Base-by-base conservation (phyloP, 208 protist species). In the Leishmania lainsoni region DNA sequence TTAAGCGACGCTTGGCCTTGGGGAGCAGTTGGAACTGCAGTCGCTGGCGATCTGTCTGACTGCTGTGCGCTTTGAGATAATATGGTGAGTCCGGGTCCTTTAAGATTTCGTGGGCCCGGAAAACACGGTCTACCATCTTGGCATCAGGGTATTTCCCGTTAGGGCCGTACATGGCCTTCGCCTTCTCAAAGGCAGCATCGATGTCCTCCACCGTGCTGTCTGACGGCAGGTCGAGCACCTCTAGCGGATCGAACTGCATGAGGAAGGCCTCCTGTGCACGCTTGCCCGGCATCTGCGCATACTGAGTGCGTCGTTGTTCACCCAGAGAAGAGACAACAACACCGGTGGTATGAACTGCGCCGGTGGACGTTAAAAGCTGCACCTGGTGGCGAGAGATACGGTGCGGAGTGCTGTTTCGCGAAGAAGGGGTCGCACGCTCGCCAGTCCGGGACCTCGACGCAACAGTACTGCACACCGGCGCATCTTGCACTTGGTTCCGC, bases 1-100 rank as follows among this genome's bases (percentile, higher is more conserved):
- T 89, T 45, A 96, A 54, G 12, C 84, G 81, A 32, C 91, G 87
- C 78, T 97, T 88, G 45, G 76, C 80, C 74, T 91, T 92, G n/a
- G 93, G 92, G n/a, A 97, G 86, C 54, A 97, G 81, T 80, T 95
- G 88, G 72, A 97, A 95, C 87, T 95, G 91, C 75, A 97, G 85
- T 0, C 93, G 91, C 66, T 95, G 93, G 22, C 93, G 78, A 49
- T 95, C 91, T 29, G 80, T 87, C 70, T 97, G 90, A 52, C 88
- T 93, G 69, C 82, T 89, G 83, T 95, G 93, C 16, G 91, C 90
- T 80, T 91, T 90, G 22, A 93, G 66, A 83, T 97, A 97, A 80
- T 94, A 97, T 22, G 93, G 92, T 10, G 93, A 97, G 35, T 86
- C 84, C 6, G 93, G 93, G 68, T 97, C 93, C 75, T 93, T 95